phyloP scores from a whole-genome alignment of 2,329 filamentous ascomycete genomes.

The Colletotrichum navitas region DNA sequence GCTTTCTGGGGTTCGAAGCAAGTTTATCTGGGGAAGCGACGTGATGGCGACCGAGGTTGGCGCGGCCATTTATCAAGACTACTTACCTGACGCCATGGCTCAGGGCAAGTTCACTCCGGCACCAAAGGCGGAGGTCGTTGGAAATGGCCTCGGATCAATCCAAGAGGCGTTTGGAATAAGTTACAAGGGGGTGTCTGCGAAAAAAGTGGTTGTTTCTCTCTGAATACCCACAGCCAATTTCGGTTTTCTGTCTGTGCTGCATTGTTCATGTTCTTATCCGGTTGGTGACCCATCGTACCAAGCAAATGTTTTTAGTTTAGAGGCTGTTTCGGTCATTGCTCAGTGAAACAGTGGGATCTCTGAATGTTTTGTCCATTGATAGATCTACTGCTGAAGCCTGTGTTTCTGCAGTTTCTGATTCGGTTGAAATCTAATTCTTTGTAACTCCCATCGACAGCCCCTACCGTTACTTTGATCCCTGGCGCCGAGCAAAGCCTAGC shows the following conservation, averaged over 20 bases:
- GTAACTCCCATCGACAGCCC: not conserved
- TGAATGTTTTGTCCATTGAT: not conserved
- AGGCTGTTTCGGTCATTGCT: not conserved
- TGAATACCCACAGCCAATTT: not conserved
- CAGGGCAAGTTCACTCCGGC: constrained; percentile 44
- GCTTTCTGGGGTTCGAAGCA: constrained; percentile 49
- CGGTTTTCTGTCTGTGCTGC: not conserved
- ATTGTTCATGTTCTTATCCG: not conserved
- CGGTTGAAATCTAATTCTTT: not conserved
- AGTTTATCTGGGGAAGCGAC: constrained; percentile 49
- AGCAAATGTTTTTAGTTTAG: not conserved
- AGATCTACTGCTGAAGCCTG: not conserved
- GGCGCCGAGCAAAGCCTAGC: not conserved
- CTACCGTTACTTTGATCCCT: too few species aligned
- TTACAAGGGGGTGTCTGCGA: constrained; percentile 46
- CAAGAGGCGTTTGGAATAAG: constrained; percentile 44
- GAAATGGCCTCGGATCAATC: constrained; percentile 46
- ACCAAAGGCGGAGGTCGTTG: constrained; percentile 44
- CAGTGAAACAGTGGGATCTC: not conserved
- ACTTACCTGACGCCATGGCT: constrained; percentile 45
- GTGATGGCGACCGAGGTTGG: constrained; percentile 45
- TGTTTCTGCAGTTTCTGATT: not conserved
- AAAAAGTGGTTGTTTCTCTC: constrained; percentile 45
- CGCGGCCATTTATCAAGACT: constrained; percentile 45
- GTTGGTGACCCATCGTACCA: not conserved